Base-by-base conservation (phyloP, 73 alveolate genomes). In the Durusdinium trenchii region DNA sequence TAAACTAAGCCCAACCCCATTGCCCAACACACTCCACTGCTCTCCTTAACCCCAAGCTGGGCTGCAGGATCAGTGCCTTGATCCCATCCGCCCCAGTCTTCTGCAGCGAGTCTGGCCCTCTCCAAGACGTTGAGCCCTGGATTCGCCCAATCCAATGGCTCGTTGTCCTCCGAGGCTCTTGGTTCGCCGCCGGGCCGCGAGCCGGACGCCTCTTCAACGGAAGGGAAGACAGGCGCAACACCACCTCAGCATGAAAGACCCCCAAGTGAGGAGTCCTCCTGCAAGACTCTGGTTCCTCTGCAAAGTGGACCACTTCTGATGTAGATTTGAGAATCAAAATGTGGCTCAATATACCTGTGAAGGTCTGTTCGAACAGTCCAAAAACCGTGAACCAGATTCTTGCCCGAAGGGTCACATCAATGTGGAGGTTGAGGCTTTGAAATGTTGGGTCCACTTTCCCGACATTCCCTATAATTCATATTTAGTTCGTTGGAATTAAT, bases 61-160 rank as follows among this genome's bases (percentile, higher is more conserved):
- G 92, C 92, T 4, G 92, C 92, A 0, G 92, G 92, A 35, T 82
- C 92, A 35, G 92, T 48, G 69, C 71, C 30, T 46, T 46, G 48
- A 45, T 35, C 48, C 45, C 20, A 45, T 20, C 46, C 89, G 42
- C 46, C 89, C 89, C 89, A 78, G 4, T 78, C 61, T 12, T 89
- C 96, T 35, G 96, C 96, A 12, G 96, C 96, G 54, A 89, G 48
- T 16, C 96, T 73, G 42, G 96, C 96, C 54, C 78, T 89, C 73
- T 89, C 96, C 96, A 89, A 67, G 86, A 89, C 96, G 61, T 89
- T 64, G 73, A 67, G 67, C 40, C 96, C 96, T 36, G 96, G 96
- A 35, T 89, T 75, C 50, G 62, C 96, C 71, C 82, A 35, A 32
- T 26, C 54, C 45, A 46, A 52, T 10, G 54, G 76, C 48, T 32